Conservation (phyloP, 2,329 filamentous ascomycete genomes). For the Penicillium expansum region DNA sequence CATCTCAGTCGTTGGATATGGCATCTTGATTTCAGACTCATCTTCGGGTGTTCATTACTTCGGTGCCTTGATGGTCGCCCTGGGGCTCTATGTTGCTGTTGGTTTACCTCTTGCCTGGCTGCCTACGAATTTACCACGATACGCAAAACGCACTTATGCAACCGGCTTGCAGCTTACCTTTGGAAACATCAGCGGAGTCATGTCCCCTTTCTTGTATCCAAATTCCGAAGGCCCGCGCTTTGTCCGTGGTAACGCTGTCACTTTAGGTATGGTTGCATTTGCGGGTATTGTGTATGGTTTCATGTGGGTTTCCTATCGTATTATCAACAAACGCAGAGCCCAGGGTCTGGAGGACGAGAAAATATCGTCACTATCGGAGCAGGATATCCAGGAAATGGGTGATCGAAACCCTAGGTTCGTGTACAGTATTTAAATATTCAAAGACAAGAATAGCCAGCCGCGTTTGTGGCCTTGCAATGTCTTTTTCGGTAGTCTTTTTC, state of each 20-base stretch:
- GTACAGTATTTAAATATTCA: slow-evolving; percentile 34
- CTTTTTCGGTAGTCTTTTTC: too few relatives aligned
- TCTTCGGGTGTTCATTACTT: slow-evolving; percentile 67
- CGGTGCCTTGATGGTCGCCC: slow-evolving; percentile 72
- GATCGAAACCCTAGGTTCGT: slow-evolving; percentile 43
- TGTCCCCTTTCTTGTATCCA: slow-evolving; percentile 62
- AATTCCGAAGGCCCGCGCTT: slow-evolving; percentile 56
- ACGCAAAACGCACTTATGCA: slow-evolving; percentile 71
- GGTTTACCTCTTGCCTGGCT: slow-evolving; percentile 57
- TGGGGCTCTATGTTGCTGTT: slow-evolving; percentile 64
- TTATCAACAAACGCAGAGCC: slow-evolving; percentile 47
- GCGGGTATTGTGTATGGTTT: slow-evolving; percentile 53
- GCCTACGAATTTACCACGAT: slow-evolving; percentile 68
- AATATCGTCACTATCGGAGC: slow-evolving; percentile 40
- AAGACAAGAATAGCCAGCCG: neutral
- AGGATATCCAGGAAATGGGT: slow-evolving; percentile 44
- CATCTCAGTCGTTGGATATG: slow-evolving; percentile 67
- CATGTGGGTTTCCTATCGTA: slow-evolving; percentile 54
- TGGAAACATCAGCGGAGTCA: slow-evolving; percentile 69
- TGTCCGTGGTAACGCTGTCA: slow-evolving; percentile 60
- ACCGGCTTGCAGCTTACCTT: slow-evolving; percentile 69
- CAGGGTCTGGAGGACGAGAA: slow-evolving; percentile 40
- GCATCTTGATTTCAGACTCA: slow-evolving; percentile 61
- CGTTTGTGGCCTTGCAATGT: too few relatives aligned
- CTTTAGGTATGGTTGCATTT: slow-evolving; percentile 57